phyloP scores from a whole-genome alignment of 1,139 yeast species.

The Geotrichum histeridarum region DNA sequence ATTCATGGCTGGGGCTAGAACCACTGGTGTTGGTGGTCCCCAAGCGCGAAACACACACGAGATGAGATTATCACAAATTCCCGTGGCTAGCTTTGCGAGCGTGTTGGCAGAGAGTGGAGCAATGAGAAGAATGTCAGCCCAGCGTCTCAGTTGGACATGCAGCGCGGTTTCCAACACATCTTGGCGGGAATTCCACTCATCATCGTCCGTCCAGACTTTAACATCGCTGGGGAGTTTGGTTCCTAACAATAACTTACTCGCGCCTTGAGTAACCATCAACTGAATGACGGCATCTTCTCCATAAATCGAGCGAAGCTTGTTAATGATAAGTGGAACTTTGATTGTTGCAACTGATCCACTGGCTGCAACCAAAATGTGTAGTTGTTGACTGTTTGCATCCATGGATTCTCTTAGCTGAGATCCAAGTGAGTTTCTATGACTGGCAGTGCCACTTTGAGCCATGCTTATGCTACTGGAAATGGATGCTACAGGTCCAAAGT shows the following conservation, averaged over 20 bases:
- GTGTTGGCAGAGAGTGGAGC: slow-evolving; percentile 95
- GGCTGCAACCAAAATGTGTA: slow-evolving; percentile 83
- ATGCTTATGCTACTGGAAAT: too few species aligned
- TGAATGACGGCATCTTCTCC: slow-evolving; percentile 71
- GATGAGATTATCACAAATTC: slow-evolving; percentile 80
- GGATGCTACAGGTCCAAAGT: not conserved
- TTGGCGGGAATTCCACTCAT: slow-evolving; percentile 63
- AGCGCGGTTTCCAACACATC: slow-evolving; percentile 62
- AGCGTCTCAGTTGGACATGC: slow-evolving; percentile 82
- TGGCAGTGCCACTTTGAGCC: too few species aligned
- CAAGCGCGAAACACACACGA: slow-evolving; percentile 82
- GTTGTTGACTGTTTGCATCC: slow-evolving; percentile 42
- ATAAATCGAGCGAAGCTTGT: slow-evolving; percentile 69
- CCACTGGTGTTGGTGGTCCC: slow-evolving; percentile 77
- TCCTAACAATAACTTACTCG: slow-evolving; percentile 76
- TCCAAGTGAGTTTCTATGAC: too few species aligned
- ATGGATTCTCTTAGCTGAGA: not conserved
- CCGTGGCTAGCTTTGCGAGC: slow-evolving; percentile 82
- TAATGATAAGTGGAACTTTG: slow-evolving; percentile 80
- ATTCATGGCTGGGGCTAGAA: slow-evolving; percentile 96
- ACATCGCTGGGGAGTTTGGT: slow-evolving; percentile 74
- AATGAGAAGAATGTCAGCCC: slow-evolving; percentile 90
- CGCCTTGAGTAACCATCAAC: slow-evolving; percentile 74
- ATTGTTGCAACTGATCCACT: slow-evolving; percentile 96
- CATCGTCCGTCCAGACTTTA: slow-evolving; percentile 88